Evolutionary conservation across 1,284 basidiomycete species (phyloP), one percentile per base, ranked within the genome.

Genomic region (Boletus sp.): DNA sequence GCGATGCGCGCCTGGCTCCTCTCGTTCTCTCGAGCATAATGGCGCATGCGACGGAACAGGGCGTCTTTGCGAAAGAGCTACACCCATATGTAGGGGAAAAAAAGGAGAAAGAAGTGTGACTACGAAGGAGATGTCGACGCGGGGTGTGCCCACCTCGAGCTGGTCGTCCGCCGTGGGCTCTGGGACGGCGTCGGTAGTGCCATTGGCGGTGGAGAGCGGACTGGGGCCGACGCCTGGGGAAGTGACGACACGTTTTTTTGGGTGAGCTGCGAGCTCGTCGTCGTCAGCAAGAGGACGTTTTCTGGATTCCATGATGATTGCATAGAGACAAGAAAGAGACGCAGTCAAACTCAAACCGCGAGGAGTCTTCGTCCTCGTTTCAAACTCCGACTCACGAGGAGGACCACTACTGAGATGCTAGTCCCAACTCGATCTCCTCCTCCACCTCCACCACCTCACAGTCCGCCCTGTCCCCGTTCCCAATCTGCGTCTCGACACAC

Each of bases 61-160:
- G 94, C 94, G 64, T 94, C 91, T 70, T 97, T 96, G 51, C 91
- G 84, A 65, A 87, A 87, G 17, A 75, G 69, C 85, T 90, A 55
- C 27, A 51, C n/a, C 20, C 40, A 57, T 35, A 43, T 30, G 42
- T 35, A 33, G 10, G 25, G 25, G 12, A 45, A 41, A 48, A 48
- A 59, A 30, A 36, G 40, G 50, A 37, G 30, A 25, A 51, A 42
- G 20, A 40, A 45, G 49, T 43, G 54, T 47, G 52, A 65, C 58
- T 61, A 61, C 35, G 43, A 49, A 64, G 43, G 43, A 57, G 53
- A 54, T 47, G 52, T 53, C 54, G 54, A 58, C 44, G 59, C 45
- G 48, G 49, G 52, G 49, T 60, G 40, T 48, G 53, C 60, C 55
- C 70, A 88, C 88, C 82, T 91, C 88, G 53, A 91, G 74, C 60